Evolutionary conservation across 345 rosid genomes (phyloP), one percentile per base, ranked within the genome.

Genomic region (Boechera retrofracta): DNA sequence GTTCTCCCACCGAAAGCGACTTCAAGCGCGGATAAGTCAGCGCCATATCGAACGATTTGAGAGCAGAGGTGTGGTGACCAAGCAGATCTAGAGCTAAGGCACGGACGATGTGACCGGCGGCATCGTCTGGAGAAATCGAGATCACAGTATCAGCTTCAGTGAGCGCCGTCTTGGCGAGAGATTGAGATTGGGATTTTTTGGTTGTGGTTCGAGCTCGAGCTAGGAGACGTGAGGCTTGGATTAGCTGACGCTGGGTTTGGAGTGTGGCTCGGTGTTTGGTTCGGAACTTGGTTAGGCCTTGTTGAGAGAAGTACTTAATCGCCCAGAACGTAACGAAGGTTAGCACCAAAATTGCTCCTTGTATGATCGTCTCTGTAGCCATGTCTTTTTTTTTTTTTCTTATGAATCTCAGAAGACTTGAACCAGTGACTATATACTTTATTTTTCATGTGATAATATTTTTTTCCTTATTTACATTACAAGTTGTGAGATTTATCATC

Each of bases 241-340:
- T 49, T 33, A 89, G 49, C 70, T 80, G 84, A 45, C 87, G 87
- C 65, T 77, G 82, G 81, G 85, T 28, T 67, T 84, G 89, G 79
- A 83, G 70, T 12, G 81, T 36, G 72, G 82, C 57, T 73, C 88
- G 82, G 80, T 81, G 74, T 56, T 69, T 67, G 74, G 54, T 4
- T 28, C 91, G 94, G 65, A 84, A 71, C 70, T 80, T 85, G 78
- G 74, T 54, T 54, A 88, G 45, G 64, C 79, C 39, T 44, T 82
- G 85, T 63, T 86, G 69, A n/a, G 98, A 93, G 77, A 87, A 62
- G 53, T 88, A 80, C 76, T 88, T 88, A 74, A 90, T 73, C 49
- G 77, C 80, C 41, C 87, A 85, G 81, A 89, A 88, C 82, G 84
- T 79, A 1, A 39, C 12, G 36, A 89, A 72, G 38, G 81, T 61